phyloP scores from a whole-genome alignment of 2,329 filamentous ascomycete species.

The Diplodia intermedia region DNA sequence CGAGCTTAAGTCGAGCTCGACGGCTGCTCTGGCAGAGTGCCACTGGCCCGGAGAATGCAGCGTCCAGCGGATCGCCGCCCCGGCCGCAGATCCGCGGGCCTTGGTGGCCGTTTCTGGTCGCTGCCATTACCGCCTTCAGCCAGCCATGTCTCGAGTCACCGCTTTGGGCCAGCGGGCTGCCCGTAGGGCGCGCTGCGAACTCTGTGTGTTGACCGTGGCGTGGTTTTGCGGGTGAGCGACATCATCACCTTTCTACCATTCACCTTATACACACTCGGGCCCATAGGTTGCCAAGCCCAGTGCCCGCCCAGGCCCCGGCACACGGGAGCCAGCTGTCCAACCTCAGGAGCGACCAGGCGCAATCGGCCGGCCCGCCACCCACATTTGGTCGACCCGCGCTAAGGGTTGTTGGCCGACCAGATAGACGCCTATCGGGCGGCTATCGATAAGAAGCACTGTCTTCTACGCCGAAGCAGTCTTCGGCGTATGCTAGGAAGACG shows the following conservation, averaged over 20 bases:
- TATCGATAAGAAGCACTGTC: too few species aligned
- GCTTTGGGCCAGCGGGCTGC: constrained; percentile 1
- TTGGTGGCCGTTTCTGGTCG: constrained; percentile 27
- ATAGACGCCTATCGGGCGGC: too few species aligned
- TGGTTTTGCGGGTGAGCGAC: background rate
- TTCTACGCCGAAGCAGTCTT: too few species aligned
- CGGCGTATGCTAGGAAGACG: too few species aligned
- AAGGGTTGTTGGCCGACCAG: too few species aligned
- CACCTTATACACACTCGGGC: background rate
- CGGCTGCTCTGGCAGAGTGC: constrained; percentile 7
- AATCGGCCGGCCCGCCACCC: too few species aligned
- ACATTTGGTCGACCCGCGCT: too few species aligned
- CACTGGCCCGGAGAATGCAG: constrained; percentile 21
- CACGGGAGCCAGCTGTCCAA: constrained; percentile 1
- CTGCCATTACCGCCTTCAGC: constrained; percentile 26
- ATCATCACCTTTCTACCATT: background rate
- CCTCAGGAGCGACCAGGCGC: too few species aligned
- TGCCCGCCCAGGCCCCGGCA: background rate
- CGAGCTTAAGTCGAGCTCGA: constrained; percentile 11
- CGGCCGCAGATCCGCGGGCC: constrained; percentile 19
- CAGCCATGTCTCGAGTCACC: constrained; percentile 26
- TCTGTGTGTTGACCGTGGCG: background rate
- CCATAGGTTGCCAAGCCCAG: background rate
- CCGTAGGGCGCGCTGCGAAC: constrained; percentile 2
- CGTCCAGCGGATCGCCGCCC: constrained; percentile 16